Evolutionary conservation across 2,329 filamentous ascomycete genomes (phyloP), one percentile per base, ranked within the genome.

Genomic region (Verticillium albo-atrum): DNA sequence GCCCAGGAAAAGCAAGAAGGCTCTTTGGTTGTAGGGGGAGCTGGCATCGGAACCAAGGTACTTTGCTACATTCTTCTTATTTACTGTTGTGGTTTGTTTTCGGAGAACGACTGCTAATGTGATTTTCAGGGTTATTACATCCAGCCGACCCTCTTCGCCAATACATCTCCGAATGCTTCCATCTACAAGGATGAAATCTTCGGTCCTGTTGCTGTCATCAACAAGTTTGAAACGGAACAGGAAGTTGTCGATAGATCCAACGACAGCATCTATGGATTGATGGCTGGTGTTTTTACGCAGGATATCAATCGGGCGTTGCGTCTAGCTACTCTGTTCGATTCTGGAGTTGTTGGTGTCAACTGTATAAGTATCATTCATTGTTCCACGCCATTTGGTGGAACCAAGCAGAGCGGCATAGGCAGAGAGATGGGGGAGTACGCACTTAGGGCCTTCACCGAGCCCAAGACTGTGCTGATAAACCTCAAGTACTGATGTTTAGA

Each of bases 311-410:
- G 82, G 64, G 88, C 85, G 3, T 81, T 84, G 68, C 77, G 82
- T 2, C 72, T 84, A 2, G 76, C 79, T 3, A 74, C 78, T 3
- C 75, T 78, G 54, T 76, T 91, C 54, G 86, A 90, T 70, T 82
- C 84, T 12, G 88, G 88, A 32, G 89, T 89, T 81, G 87, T 90
- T 3, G 89, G 87, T 76, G 82, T 90, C 68, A 90, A 90, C 64
- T 74, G 72, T 54, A 68, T 76, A 51, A 74, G 70, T 58, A 63
- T 74, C 20, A 67, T 70, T 58, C 75, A 77, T 58, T 64, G 77
- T 37, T 69, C 60, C 4, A 71, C 73, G 3, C 80, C 81, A 0
- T 83, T 83, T 64, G 80, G 81, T 34, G 81, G 81, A 6, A 74
- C 64, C 55, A 83, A 83, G 72, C 72, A 79, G 68, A 78, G 74